Conservation (phyloP, 345 rosid genomes). For the Populus davidiana region DNA sequence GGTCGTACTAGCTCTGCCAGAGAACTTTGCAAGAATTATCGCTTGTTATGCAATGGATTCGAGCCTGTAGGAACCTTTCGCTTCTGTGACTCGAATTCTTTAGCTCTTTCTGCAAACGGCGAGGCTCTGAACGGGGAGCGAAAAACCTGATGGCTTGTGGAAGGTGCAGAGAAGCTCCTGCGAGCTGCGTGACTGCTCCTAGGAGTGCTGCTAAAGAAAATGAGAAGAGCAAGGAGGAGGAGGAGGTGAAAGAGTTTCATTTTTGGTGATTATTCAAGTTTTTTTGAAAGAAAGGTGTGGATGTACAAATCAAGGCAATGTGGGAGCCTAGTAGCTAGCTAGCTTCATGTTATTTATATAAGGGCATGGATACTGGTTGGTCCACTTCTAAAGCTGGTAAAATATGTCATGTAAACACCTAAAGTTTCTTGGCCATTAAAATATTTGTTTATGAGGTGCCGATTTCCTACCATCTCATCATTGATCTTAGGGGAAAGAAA, state of each 20-base stretch:
- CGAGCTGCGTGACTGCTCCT: neutral
- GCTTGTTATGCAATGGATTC: conserved; percentile 53
- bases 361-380: neutral
- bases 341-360: neutral
- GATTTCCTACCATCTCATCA: neutral
- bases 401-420: neutral
- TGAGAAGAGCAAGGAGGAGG: neutral
- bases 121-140: neutral
- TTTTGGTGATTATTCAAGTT: neutral
- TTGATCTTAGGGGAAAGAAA: too few species aligned
- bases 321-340: neutral
- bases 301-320: neutral
- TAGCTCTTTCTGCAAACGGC: neutral
- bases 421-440: too few species aligned
- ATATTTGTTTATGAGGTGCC: neutral
- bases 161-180: conserved; percentile 10
- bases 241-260: conserved; percentile 11
- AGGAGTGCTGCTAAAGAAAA: conserved; percentile 9
- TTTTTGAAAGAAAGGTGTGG: neutral
- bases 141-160: conserved; percentile 3
- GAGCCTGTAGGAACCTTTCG: conserved; percentile 48
- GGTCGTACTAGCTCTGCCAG: neutral
- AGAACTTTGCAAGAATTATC: neutral
- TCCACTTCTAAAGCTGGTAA: neutral
- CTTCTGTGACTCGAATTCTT: conserved; percentile 33